Conservation (phyloP, 1,284 basidiomycete species). For the Papiliotrema nemorosa region DNA sequence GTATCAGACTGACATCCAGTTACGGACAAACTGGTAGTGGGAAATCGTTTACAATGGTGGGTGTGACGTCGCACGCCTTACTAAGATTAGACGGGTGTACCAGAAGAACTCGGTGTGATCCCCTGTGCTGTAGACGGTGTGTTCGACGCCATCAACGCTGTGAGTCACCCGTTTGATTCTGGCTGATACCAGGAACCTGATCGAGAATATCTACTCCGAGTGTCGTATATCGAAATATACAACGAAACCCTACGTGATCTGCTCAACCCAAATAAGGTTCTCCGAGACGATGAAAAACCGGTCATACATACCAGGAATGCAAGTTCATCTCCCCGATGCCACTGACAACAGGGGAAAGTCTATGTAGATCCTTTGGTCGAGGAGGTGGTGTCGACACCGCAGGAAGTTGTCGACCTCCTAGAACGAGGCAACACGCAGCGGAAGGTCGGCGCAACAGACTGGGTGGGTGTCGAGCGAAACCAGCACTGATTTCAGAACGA, state of each 20-base stretch:
- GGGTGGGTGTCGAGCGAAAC: conserved; percentile 35
- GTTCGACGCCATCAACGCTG: conserved; percentile 52
- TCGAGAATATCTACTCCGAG: conserved; percentile 51
- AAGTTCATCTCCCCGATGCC: conserved; percentile 5
- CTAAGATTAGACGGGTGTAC: conserved; percentile 46
- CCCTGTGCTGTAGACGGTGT: conserved; percentile 56
- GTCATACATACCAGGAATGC: conserved; percentile 46
- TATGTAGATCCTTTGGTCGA: conserved; percentile 54
- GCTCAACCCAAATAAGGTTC: conserved; percentile 41
- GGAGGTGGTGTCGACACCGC: conserved; percentile 53
- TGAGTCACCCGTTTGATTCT: conserved; percentile 18
- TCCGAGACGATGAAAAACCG: conserved; percentile 41
- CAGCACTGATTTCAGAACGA: conserved; percentile 50
- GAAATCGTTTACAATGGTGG: conserved; percentile 51
- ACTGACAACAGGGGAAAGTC: conserved; percentile 44
- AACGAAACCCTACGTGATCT: conserved; percentile 59
- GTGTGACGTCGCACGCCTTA: not conserved
- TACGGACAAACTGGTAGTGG: conserved; percentile 53
- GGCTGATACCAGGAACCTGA: conserved; percentile 34
- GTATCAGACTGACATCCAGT: conserved; percentile 9
- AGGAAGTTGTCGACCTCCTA: conserved; percentile 53
- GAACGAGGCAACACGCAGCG: conserved; percentile 53
- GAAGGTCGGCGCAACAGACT: conserved; percentile 57
- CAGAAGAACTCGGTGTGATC: conserved; percentile 55
- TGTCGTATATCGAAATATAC: conserved; percentile 60